Evolutionary conservation across 2,329 filamentous ascomycete genomes (phyloP), one percentile per base, ranked within the genome.

Genomic region (Trichophyton benhamiae): DNA sequence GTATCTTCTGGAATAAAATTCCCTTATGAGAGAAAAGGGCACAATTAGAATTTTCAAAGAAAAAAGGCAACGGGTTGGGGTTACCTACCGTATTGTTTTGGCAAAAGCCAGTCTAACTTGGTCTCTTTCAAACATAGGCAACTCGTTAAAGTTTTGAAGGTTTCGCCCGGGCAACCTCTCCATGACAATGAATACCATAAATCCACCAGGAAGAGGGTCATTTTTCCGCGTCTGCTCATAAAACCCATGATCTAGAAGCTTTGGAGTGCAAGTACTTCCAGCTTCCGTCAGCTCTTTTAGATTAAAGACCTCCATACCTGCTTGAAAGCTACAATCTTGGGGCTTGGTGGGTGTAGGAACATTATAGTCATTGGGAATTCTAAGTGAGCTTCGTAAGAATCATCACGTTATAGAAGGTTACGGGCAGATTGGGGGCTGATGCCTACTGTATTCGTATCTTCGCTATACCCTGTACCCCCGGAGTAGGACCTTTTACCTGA

Each of bases 371-470:
- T 59, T 59, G 11, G 57, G 57, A n/a, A 59, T 27, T 15, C 57
- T 59, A 15, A 7, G 22, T 4, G 41, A n/a, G 36, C 7, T 3
- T 15, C 4, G n/a, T 57, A 33, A 57, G 4, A 52, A 52, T 25
- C 15, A 25, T 22, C 48, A 13, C 3, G 7, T 52, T 25, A 13
- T 22, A 20, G 20, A 13, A 52, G 48, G 7, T 46, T 8, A 20
- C 9, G 3, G 11, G 48, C 3, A 11, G 25, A 5, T 13, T 25
- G n/a, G 8, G 20, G 3, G 22, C n/a, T 36, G 8, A 41, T 13
- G 59, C 63, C 15, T 41, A 63, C 63, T 65, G 63, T 58, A 65
- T 62, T 44, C 58, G 58, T 59, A 62, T 62, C 38, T 65, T 65
- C 30, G 62, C 62, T 57, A 65, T 53, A 20, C 58, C 62, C 46